Base-by-base conservation (phyloP, 352 stramenopile genomes). In the Pythium dissotocum region DNA sequence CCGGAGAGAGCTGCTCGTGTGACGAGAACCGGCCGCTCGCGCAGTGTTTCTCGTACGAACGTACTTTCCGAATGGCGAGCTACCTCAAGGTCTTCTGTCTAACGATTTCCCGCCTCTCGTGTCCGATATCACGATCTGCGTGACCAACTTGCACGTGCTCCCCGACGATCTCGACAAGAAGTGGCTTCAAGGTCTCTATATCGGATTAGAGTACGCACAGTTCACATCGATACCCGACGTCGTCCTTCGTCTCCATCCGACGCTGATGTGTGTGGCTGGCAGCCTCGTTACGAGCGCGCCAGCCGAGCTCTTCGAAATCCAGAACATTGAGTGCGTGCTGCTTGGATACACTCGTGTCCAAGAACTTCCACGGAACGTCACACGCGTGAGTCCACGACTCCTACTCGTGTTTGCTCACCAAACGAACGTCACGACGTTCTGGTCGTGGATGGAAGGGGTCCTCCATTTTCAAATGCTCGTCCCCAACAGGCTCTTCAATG, bases 141-240 rank as follows among this genome's bases (percentile, higher is more conserved):
- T 59, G 21, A 53, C 52, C 40, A 72, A 63, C 21, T 13, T 72
- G 3, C n/a, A 16, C 1, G 14, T 35, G 13, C 65, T 72, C 3
- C 66, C 66, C 5, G 2, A 42, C 0, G 30, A 68, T 13, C n/a
- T 68, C 4, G 42, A 67, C 16, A 12, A 13, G 2, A 60, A 51
- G 18, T 67, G 58, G 42, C 51, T 44, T 3, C 30, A 10, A 2
- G 24, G 35, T 12, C 55, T 73, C 46, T 18, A 54, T 24, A 16
- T 73, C 38, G 46, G 42, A 2, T 69, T 73, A 4, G 67, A 73
- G 53, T 59, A 16, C 33, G 57, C 67, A 16, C 48, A 28, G 2
- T 60, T 72, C n/a, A 67, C 62, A 1, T 38, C 53, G 24, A 54
- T 67, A 14, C 57, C 67, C 0, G 40, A 40, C 56, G 52, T 64